Evolutionary conservation across 805 yeast species (phyloP).

Genomic region (Lachancea meyersii): DNA sequence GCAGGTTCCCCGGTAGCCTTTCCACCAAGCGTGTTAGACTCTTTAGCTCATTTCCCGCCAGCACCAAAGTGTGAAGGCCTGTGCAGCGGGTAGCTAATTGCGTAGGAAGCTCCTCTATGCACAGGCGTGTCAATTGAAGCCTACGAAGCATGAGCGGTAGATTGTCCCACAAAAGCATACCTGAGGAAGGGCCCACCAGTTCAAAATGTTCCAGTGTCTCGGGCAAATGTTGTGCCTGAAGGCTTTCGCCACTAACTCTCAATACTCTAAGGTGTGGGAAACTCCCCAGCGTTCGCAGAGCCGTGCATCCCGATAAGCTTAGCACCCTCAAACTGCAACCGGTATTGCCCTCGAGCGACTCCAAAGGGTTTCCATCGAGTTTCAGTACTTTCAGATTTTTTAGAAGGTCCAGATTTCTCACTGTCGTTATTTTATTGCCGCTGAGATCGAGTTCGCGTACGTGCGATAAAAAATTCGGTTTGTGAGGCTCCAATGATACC

Average conservation of each 20-base stretch:
- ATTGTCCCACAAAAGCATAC: background rate
- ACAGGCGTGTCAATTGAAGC: constrained; percentile 2
- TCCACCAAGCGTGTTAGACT: constrained; percentile 3
- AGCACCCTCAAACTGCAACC: constrained; percentile 3
- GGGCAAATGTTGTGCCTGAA: constrained; percentile 3
- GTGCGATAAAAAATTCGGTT: constrained; percentile 16
- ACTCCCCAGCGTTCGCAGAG: constrained; percentile 5
- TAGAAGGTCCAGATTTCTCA: constrained; percentile 20
- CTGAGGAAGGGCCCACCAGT: constrained; percentile 13
- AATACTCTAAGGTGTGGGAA: constrained; percentile 10
- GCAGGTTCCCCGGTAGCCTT: constrained; percentile 14
- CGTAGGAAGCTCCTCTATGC: constrained; percentile 3
- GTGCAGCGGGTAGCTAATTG: constrained; percentile 4
- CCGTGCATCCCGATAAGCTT: constrained; percentile 2
- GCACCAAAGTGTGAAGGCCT: constrained; percentile 6
- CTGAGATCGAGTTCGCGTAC: constrained; percentile 22
- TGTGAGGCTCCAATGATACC: constrained; percentile 8
- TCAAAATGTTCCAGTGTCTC: constrained; percentile 10
- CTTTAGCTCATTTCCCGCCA: constrained; percentile 5
- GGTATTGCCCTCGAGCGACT: constrained; percentile 10
- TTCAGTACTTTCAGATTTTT: constrained; percentile 16
- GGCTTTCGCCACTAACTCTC: constrained; percentile 6
- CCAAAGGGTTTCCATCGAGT: constrained; percentile 24
- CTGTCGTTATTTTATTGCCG: constrained; percentile 18
- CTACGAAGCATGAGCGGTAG: constrained; percentile 8